A percentile compares a stretch with the other conserved stretches of the same genome.
These are phyloP conservation scores for Russula brevipes DNA, from an alignment of 768 basidiomycete genomes.

Conservation along the genomic window DNA sequence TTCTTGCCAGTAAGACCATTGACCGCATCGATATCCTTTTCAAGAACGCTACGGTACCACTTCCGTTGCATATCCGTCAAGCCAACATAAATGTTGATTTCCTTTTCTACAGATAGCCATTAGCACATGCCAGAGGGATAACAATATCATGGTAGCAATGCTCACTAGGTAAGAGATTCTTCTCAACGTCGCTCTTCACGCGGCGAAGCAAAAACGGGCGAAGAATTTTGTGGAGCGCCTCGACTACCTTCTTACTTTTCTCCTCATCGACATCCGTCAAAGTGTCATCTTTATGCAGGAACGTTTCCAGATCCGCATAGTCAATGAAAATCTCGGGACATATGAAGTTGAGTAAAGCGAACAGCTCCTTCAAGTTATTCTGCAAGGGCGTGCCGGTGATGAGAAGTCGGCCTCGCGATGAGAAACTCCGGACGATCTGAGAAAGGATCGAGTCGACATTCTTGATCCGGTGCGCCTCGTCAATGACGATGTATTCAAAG, in stretches of 20 bases:
- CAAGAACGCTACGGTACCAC: constrained; percentile 93
- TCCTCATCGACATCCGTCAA: constrained; percentile 67
- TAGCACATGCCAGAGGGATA: neutral
- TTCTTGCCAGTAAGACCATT: constrained; percentile 96
- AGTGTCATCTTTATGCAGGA: constrained; percentile 83
- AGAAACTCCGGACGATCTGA: constrained; percentile 90
- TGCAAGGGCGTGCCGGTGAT: constrained; percentile 97
- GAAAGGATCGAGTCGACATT: constrained; percentile 95
- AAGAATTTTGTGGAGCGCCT: constrained; percentile 94
- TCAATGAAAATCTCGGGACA: constrained; percentile 94
- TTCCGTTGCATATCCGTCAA: constrained; percentile 96
- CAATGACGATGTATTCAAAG: constrained; percentile 97
- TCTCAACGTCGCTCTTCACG: constrained; percentile 96
- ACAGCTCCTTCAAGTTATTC: constrained; percentile 95
- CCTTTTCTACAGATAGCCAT: constrained; percentile 62
- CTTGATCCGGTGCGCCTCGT: constrained; percentile 99
- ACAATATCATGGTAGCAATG: neutral
- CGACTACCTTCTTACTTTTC: constrained; percentile 88
- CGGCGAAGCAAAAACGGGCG: constrained; percentile 90
- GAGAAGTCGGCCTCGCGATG: constrained; percentile 80
- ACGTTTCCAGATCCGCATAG: constrained; percentile 86
- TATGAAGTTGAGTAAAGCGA: constrained; percentile 89
- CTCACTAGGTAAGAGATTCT: constrained; percentile 85
- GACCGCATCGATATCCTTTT: constrained; percentile 98
- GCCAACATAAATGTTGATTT: constrained; percentile 97